These are phyloP conservation scores for Lojkania enalia DNA, from an alignment of 2,329 filamentous ascomycete species.

Conservation along the genomic window DNA sequence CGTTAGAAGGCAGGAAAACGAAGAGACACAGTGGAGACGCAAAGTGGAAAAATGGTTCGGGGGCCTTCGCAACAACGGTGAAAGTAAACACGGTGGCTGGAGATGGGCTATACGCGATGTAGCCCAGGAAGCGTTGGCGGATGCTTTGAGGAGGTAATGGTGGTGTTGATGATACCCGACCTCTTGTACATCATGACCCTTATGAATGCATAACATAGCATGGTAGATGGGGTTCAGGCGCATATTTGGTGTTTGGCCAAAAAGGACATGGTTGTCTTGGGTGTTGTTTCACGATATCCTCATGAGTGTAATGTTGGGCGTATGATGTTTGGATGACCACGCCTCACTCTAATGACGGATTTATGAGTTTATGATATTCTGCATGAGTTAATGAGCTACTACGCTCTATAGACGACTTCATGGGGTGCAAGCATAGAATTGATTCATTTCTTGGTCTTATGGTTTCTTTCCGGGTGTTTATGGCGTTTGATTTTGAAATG, in stretches of 20 bases:
- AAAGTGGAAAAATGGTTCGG: conserved; percentile 87
- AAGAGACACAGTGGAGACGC: conserved; percentile 87
- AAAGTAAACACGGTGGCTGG: conserved; percentile 60
- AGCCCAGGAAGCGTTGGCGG: conserved; percentile 37
- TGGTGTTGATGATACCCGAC: conserved; percentile 12
- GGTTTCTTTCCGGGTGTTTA: background rate
- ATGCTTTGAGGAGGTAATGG: conserved; percentile 1
- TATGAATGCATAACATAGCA: conserved; percentile 34
- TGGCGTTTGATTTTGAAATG: background rate
- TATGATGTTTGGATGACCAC: conserved; percentile 18
- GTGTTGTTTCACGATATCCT: conserved; percentile 35
- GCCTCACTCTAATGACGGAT: conserved; percentile 43
- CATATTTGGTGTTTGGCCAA: conserved; percentile 24
- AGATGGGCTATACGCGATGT: conserved; percentile 70
- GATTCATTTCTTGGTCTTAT: conserved; percentile 3
- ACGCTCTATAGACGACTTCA: conserved; percentile 7
- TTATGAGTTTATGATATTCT: conserved; percentile 35
- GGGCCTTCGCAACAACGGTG: conserved; percentile 52
- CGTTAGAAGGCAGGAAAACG: conserved; percentile 81
- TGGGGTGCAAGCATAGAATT: background rate
- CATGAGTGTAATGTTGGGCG: conserved; percentile 41
- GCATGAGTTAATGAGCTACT: conserved; percentile 14
- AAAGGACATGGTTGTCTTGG: conserved; percentile 30
- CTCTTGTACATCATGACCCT: conserved; percentile 31
- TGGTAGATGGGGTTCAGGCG: conserved; percentile 18